phyloP scores from a whole-genome alignment of 148 eudicot genomes.

The Camellia sinensis region DNA sequence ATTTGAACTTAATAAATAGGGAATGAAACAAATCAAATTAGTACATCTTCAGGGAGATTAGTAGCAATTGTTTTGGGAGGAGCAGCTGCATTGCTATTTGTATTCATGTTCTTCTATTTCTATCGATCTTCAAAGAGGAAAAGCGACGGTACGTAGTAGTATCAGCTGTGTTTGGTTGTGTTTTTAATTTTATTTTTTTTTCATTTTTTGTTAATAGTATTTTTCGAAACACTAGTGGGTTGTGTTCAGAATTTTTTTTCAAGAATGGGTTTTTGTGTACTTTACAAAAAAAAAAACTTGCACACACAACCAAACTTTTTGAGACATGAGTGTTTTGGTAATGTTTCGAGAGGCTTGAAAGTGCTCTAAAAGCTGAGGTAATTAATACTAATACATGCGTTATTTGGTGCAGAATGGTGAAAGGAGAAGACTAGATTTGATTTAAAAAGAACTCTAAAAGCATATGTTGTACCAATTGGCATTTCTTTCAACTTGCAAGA shows the following conservation, averaged over 20 bases:
- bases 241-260: too few relatives aligned
- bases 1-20: background rate
- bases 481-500: background rate
- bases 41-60: constrained; percentile 9
- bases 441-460: too few relatives aligned
- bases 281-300: too few relatives aligned
- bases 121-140: constrained; percentile 16
- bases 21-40: background rate
- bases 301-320: too few relatives aligned
- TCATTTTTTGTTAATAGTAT: background rate
- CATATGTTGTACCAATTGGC: background rate
- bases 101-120: constrained; percentile 10
- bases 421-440: background rate
- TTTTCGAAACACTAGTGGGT: background rate
- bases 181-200: background rate
- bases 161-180: too few relatives aligned
- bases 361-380: background rate
- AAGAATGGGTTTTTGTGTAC: too few relatives aligned
- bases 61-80: constrained; percentile 40
- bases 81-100: constrained; percentile 16
- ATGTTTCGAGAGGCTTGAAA: background rate
- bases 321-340: background rate
- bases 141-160: constrained; percentile 24
- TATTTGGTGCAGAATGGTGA: background rate
- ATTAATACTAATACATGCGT: background rate